Conservation (phyloP, 495 filamentous ascomycete species). For the Oidiodendron maius region DNA sequence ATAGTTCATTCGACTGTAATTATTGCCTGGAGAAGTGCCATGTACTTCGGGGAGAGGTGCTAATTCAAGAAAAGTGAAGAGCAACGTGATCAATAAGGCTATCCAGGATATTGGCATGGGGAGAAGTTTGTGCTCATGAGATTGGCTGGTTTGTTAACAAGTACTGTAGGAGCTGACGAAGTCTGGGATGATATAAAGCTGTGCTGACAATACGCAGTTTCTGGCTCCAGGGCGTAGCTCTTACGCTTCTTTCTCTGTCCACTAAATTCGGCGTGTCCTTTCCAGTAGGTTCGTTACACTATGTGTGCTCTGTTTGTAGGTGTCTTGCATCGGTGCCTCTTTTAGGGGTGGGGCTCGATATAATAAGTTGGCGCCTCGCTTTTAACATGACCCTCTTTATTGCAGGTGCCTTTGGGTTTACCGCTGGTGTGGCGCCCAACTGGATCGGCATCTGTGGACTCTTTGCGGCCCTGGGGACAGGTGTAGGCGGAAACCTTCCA, state of each 20-base stretch:
- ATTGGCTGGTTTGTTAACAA: constrained; percentile 68
- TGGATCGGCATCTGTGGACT: constrained; percentile 58
- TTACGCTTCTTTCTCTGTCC: constrained; percentile 65
- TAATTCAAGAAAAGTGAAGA: constrained; percentile 38
- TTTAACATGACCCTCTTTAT: constrained; percentile 74
- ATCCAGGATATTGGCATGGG: constrained; percentile 88
- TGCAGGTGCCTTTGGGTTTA: constrained; percentile 65
- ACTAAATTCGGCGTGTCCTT: constrained; percentile 57
- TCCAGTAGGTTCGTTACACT: constrained; percentile 46
- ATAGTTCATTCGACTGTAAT: constrained; percentile 46
- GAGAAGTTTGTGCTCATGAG: constrained; percentile 69
- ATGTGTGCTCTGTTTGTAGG: constrained; percentile 49
- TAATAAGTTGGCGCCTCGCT: constrained; percentile 64
- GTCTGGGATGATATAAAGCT: neutral
- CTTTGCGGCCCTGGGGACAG: constrained; percentile 42
- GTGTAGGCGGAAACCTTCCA: constrained; percentile 68
- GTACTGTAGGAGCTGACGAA: constrained; percentile 23
- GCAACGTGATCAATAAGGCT: constrained; percentile 62
- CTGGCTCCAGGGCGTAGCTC: constrained; percentile 61
- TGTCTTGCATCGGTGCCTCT: constrained; percentile 64
- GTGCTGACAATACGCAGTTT: constrained; percentile 28
- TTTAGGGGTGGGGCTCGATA: constrained; percentile 78
- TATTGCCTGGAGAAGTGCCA: too few species aligned
- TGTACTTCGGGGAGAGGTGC: constrained; percentile 10
- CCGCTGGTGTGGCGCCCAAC: constrained; percentile 60